phyloP scores from a whole-genome alignment of 257 asterid species.

The Solanum neorickii region DNA sequence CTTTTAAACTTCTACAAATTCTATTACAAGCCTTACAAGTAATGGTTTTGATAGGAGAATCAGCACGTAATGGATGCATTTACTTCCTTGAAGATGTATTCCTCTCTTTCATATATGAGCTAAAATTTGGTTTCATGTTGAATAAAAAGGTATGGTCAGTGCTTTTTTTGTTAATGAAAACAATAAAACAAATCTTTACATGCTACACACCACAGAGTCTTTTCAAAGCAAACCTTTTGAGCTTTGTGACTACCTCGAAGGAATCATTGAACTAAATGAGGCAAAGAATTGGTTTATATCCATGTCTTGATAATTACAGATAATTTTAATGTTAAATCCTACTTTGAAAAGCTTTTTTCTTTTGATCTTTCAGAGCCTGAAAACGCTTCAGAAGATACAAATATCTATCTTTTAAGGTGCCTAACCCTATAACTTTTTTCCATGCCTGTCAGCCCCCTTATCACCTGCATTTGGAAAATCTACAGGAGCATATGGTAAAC shows the following conservation, averaged over 20 bases:
- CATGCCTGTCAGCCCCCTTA: constrained; percentile 70
- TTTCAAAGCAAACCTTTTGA: constrained; percentile 28
- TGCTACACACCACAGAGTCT: background rate
- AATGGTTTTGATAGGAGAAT: constrained; percentile 4
- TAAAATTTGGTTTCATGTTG: background rate
- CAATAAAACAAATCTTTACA: background rate
- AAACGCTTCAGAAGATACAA: constrained; percentile 39
- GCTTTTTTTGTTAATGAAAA: background rate
- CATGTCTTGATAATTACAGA: constrained; percentile 33
- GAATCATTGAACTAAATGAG: constrained; percentile 77
- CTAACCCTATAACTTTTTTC: constrained; percentile 32
- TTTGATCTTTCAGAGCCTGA: background rate
- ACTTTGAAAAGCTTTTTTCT: constrained; percentile 34
- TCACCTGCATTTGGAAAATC: constrained; percentile 86
- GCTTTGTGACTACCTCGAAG: constrained; percentile 7
- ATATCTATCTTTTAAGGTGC: constrained; percentile 48
- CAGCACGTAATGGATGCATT: background rate
- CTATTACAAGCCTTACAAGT: constrained; percentile 55
- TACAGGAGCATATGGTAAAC: constrained; percentile 77
- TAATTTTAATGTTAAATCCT: constrained; percentile 39
- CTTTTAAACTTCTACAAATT: constrained; percentile 45
- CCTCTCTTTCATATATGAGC: background rate
- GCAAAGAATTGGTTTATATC: constrained; percentile 46
- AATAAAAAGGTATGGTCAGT: background rate
- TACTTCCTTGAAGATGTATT: background rate